Conservation (phyloP, 257 asterid species). For the Penstemon davidsonii region DNA sequence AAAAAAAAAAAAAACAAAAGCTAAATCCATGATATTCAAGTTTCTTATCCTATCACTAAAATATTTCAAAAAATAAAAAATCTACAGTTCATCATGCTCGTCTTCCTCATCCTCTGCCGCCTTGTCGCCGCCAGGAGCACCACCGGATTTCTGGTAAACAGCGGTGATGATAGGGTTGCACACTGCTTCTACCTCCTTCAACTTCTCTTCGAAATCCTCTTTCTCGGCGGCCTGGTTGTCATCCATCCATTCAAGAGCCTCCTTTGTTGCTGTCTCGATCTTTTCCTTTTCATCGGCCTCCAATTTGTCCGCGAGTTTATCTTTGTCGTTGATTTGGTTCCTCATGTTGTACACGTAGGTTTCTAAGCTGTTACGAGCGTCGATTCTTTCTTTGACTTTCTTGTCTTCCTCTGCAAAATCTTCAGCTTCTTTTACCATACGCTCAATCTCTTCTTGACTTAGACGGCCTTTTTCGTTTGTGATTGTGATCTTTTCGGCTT, state of each 20-base stretch:
- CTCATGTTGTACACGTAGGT: conserved; percentile 94
- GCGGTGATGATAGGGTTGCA: conserved; percentile 91
- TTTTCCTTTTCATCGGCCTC: conserved; percentile 93
- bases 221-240: conserved; percentile 86
- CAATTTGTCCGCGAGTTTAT: conserved; percentile 86
- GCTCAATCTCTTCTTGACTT: conserved; percentile 91
- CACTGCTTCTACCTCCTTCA: conserved; percentile 88
- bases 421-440: conserved; percentile 90
- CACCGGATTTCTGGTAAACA: conserved; percentile 92
- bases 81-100: conserved; percentile 67
- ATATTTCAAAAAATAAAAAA: neutral
- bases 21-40: neutral
- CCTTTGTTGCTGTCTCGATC: conserved; percentile 86
- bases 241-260: conserved; percentile 92
- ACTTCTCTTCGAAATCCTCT: conserved; percentile 93
- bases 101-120: conserved; percentile 57
- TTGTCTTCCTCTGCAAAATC: conserved; percentile 96
- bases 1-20: conserved; percentile 9
- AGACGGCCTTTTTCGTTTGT: conserved; percentile 96
- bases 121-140: conserved; percentile 59
- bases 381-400: conserved; percentile 82
- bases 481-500: conserved; percentile 87
- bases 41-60: conserved; percentile 17
- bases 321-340: conserved; percentile 88
- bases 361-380: conserved; percentile 82